Evolutionary conservation across 805 yeast genomes (phyloP), one percentile per base, ranked within the genome.

Genomic region (Cyberlindnera petersonii): DNA sequence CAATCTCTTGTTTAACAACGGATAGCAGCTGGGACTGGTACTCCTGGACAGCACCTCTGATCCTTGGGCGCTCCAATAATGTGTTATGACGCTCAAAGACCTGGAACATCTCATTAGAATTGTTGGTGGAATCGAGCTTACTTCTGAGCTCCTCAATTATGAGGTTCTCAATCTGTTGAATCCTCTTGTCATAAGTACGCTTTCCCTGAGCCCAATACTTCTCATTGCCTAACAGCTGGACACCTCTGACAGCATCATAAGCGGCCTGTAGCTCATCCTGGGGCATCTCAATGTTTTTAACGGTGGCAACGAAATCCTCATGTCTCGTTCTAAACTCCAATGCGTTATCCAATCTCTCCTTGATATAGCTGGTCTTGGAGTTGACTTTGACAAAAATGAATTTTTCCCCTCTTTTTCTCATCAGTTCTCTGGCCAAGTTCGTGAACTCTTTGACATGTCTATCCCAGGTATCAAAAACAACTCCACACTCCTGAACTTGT

Each of bases 351-450:
- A 82, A 36, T 22, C 78, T 61, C 1, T 70, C 71, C 42, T 63
- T 68, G 19, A 76, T 38, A 13, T 45, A 54, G 1, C 47, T 50
- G 1, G 74, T 56, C 3, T 70, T 62, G 8, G 77, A 69, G n/a
- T 64, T 65, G 9, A 87, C 66, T 41, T 79, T 75, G 16, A 86
- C 74, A 17, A 80, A 72, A 11, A 82, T 70, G 53, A 82, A 82
- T 43, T 77, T 79, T 39, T 84, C 91, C 8, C 78, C 76, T 30
- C 93, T 63, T 50, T 79, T 84, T 46, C 96, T 67, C 28, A 85
- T 66, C 4, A 84, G 59, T 43, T 89, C 96, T 40, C 97, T 71
- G 0, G 86, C 75, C 30, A 83, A 55, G 36, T 75, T 72, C 2
- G 79, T 74, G 61, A 81, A 76, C 39, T 78, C 85, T 52, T 81